These are phyloP conservation scores for Backusella psychrophila DNA, from an alignment of 192 early-diverging fungal species.

Conservation along the genomic window DNA sequence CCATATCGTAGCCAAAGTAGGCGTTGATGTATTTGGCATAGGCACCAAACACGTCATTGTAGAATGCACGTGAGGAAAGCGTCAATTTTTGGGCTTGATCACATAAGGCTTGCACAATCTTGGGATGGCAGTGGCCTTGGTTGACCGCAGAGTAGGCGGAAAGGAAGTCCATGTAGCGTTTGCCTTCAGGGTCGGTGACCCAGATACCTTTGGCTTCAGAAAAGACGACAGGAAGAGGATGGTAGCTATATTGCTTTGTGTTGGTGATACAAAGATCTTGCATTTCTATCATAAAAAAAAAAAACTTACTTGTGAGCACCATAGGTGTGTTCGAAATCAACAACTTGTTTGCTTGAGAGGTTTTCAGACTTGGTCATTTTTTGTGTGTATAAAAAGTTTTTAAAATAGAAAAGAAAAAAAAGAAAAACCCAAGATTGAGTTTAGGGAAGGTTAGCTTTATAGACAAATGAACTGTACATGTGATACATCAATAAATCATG, in stretches of 20 bases:
- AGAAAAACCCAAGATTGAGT: neutral
- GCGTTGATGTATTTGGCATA: conserved; percentile 91
- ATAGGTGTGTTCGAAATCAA: conserved; percentile 79
- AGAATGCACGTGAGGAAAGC: conserved; percentile 93
- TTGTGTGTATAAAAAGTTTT: neutral
- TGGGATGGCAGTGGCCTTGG: conserved; percentile 95
- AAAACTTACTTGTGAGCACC: conserved; percentile 87
- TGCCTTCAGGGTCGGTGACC: conserved; percentile 94
- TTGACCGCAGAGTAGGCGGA: conserved; percentile 85
- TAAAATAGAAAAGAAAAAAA: neutral
- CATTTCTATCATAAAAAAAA: neutral
- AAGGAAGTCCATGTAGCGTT: conserved; percentile 86
- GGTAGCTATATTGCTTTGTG: conserved; percentile 63
- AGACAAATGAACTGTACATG: neutral
- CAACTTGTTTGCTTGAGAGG: conserved; percentile 46
- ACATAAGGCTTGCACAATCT: conserved; percentile 86
- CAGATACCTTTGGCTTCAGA: conserved; percentile 81
- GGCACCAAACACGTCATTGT: conserved; percentile 90
- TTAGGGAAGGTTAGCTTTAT: neutral
- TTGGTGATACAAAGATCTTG: neutral
- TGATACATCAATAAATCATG: neutral
- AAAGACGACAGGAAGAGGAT: conserved; percentile 95
- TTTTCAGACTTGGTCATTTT: neutral
- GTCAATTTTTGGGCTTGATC: conserved; percentile 86
- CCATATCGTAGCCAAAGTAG: conserved; percentile 97